phyloP scores from a whole-genome alignment of 306 rosid genomes.

The Sindora glabra region DNA sequence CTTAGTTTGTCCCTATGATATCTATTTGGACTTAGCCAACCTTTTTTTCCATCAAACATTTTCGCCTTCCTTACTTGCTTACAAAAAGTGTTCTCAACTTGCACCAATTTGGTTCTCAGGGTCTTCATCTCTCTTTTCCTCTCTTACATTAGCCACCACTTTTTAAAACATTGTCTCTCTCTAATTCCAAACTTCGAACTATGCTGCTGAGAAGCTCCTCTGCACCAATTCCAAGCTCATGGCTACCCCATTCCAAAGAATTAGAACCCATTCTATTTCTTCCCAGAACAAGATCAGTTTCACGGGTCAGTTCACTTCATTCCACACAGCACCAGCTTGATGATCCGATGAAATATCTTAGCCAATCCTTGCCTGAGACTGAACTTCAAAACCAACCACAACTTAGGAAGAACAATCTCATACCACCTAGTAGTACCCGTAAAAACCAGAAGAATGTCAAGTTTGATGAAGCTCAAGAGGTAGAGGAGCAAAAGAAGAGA shows the following conservation, averaged over 20 bases:
- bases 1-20: too few species aligned
- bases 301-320: constrained; percentile 5
- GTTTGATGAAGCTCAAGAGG: constrained; percentile 20
- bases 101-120: not conserved
- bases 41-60: too few species aligned
- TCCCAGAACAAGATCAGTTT: constrained; percentile 37
- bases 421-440: not conserved
- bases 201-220: constrained; percentile 72
- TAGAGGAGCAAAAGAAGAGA: constrained; percentile 6
- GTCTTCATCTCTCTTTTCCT: not conserved
- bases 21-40: too few species aligned
- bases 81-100: not conserved
- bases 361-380: constrained; percentile 16
- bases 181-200: not conserved
- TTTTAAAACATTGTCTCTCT: not conserved
- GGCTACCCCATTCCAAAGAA: constrained; percentile 35
- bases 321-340: not conserved
- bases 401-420: constrained; percentile 14
- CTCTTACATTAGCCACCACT: not conserved
- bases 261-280: constrained; percentile 31
- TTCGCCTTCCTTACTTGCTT: constrained; percentile 2
- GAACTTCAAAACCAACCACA: constrained; percentile 21
- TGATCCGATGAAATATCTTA: constrained; percentile 12
- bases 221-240: constrained; percentile 51
- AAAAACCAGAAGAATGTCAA: constrained; percentile 3